These are phyloP conservation scores for Panaeolus cyanescens DNA, from an alignment of 768 basidiomycete species.

Conservation along the genomic window DNA sequence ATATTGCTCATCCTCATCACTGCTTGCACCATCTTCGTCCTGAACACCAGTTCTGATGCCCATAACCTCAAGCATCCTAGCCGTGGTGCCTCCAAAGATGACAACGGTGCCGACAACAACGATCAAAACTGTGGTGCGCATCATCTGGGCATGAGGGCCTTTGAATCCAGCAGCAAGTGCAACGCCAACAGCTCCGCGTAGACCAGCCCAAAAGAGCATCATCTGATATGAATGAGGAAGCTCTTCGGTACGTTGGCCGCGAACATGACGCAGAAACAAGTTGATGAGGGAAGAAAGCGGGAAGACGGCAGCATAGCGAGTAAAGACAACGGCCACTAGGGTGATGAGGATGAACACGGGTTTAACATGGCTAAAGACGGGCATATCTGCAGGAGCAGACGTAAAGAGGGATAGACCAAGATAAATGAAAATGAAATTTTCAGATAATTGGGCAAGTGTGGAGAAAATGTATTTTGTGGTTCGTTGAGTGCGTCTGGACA, in stretches of 20 bases:
- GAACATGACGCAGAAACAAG: conserved; percentile 79
- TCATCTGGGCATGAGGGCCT: conserved; percentile 88
- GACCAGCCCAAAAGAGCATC: conserved; percentile 99
- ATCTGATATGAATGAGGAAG: conserved; percentile 98
- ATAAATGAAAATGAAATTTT: conserved; percentile 99
- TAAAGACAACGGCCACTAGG: conserved; percentile 89
- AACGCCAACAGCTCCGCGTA: conserved; percentile 96
- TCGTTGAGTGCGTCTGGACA: conserved; percentile 93
- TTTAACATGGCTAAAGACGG: conserved; percentile 85
- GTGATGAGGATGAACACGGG: conserved; percentile 94
- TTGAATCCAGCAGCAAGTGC: conserved; percentile 96
- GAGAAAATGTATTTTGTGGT: conserved; percentile 96
- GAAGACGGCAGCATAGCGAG: conserved; percentile 94
- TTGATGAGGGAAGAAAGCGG: conserved; percentile 95
- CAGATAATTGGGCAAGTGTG: conserved; percentile 90
- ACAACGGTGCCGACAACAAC: conserved; percentile 95
- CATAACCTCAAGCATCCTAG: conserved; percentile 95
- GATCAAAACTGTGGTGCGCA: conserved; percentile 92
- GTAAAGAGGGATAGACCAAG: conserved; percentile 98
- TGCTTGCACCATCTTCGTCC: conserved; percentile 73
- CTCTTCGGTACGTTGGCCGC: conserved; percentile 87
- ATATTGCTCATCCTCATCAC: conserved; percentile 52
- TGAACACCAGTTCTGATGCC: conserved; percentile 95
- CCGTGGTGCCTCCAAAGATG: conserved; percentile 96
- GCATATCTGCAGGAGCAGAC: conserved; percentile 72